Evolutionary conservation across 805 yeast genomes (phyloP).

Genomic region (Zygoascus bituminiphila): DNA sequence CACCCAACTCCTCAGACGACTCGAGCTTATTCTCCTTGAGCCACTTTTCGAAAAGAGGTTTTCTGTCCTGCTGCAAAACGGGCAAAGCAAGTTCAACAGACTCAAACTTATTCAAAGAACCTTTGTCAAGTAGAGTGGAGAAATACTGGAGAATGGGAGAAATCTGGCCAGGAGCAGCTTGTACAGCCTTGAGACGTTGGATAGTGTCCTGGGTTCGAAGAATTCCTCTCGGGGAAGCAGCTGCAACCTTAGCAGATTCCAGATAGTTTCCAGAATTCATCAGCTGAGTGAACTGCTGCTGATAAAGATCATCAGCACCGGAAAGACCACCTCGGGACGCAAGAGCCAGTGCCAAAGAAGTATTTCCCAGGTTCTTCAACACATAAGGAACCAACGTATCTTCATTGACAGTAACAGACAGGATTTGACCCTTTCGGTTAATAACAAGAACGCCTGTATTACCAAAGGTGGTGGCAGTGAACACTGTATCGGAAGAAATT

Average conservation of each 20-base stretch:
- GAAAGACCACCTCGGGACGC: slow-evolving; percentile 95
- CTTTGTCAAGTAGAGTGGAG: slow-evolving; percentile 84
- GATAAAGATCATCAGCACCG: slow-evolving; percentile 90
- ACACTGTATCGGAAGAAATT: slow-evolving; percentile 91
- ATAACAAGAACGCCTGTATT: slow-evolving; percentile 83
- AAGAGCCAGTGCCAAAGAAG: slow-evolving; percentile 74
- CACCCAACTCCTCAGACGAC: slow-evolving; percentile 96
- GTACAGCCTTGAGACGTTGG: slow-evolving; percentile 80
- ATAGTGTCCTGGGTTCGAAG: slow-evolving; percentile 92
- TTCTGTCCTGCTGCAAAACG: slow-evolving; percentile 89
- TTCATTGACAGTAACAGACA: slow-evolving; percentile 82
- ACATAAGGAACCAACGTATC: slow-evolving; percentile 85
- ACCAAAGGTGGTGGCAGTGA: slow-evolving; percentile 73
- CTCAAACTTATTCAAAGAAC: slow-evolving; percentile 85
- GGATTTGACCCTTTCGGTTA: slow-evolving; percentile 91
- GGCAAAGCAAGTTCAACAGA: slow-evolving; percentile 93
- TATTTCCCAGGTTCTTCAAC: slow-evolving; percentile 76
- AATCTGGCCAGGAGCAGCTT: slow-evolving; percentile 88
- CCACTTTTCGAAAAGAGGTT: slow-evolving; percentile 92
- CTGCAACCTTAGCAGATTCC: slow-evolving; percentile 94
- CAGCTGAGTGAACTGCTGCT: slow-evolving; percentile 83
- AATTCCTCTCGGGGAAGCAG: slow-evolving; percentile 70
- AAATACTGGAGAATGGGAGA: slow-evolving; percentile 92
- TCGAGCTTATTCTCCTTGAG: slow-evolving; percentile 90
- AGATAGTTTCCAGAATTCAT: slow-evolving; percentile 79